phyloP scores from a whole-genome alignment of 75 land plant species.

The Azolla pinnata region DNA sequence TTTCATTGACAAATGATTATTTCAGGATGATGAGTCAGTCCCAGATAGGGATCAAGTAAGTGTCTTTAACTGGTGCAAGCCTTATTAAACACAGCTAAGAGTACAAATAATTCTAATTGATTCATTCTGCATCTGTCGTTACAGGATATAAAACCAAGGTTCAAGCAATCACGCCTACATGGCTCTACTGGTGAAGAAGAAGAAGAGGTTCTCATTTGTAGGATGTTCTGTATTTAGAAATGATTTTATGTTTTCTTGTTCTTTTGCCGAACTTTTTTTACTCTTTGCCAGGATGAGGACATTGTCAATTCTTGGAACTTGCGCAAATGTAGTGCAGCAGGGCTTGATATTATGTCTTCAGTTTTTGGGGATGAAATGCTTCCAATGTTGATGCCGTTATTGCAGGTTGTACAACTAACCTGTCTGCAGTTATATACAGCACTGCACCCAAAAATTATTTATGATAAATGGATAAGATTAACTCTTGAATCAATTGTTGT shows the following conservation, averaged over 20 bases:
- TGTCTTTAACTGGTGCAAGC: too few relatives aligned
- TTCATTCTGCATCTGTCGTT: too few relatives aligned
- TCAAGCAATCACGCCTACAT: conserved; percentile 80
- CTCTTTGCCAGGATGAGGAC: conserved; percentile 96
- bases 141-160: conserved; percentile 92
- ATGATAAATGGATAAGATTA: too few relatives aligned
- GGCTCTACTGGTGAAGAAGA: conserved; percentile 56
- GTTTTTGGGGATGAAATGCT: conserved; percentile 96
- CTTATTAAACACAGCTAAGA: too few relatives aligned
- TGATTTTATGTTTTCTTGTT: not conserved
- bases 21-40: conserved; percentile 91
- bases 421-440: too few relatives aligned
- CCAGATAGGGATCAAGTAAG: conserved; percentile 93
- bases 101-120: too few relatives aligned
- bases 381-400: conserved; percentile 78
- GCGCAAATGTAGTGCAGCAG: conserved; percentile 98
- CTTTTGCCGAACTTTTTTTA: too few relatives aligned
- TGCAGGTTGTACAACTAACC: too few relatives aligned
- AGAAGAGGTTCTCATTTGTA: conserved; percentile 40
- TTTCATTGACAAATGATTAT: too few relatives aligned
- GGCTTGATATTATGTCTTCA: conserved; percentile 75
- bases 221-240: not conserved
- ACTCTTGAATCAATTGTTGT: too few relatives aligned
- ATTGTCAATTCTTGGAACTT: conserved; percentile 89
- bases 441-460: too few relatives aligned